Evolutionary conservation across 2,329 filamentous ascomycete species (phyloP).

Genomic region (Trichoderma guizhouense): DNA sequence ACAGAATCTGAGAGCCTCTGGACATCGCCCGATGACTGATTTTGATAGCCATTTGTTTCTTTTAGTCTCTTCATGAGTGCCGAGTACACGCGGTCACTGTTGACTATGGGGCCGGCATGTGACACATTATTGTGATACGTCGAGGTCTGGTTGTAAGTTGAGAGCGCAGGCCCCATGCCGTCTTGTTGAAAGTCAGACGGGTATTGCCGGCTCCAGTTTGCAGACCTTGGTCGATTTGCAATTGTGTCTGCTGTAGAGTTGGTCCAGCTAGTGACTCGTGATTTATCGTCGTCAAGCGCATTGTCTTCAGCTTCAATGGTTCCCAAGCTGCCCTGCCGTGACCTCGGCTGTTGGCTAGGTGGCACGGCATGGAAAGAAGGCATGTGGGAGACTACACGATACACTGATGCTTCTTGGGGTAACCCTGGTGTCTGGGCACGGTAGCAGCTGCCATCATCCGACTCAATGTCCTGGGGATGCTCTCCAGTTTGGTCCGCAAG

Average conservation of each 20-base stretch:
- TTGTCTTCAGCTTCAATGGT: conserved; percentile 42
- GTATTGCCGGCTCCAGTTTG: conserved; percentile 52
- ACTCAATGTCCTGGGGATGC: conserved; percentile 21
- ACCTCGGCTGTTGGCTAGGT: conserved; percentile 46
- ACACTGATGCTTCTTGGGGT: conserved; percentile 44
- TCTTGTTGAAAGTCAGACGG: conserved; percentile 66
- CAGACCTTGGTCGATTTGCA: conserved; percentile 38
- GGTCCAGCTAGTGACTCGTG: conserved; percentile 71
- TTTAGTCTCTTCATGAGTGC: conserved; percentile 58
- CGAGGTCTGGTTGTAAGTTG: not conserved
- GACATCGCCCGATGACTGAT: not conserved
- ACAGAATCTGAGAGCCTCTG: not conserved
- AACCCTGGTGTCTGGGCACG: conserved; percentile 30
- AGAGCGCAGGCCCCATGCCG: conserved; percentile 38
- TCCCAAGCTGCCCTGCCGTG: conserved; percentile 54
- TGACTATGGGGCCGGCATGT: conserved; percentile 34
- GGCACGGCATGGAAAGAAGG: conserved; percentile 49
- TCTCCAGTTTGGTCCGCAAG: conserved; percentile 10
- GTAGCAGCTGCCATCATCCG: conserved; percentile 31
- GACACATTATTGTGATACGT: not conserved
- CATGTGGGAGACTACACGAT: conserved; percentile 46
- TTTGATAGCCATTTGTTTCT: conserved; percentile 33
- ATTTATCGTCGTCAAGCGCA: conserved; percentile 48
- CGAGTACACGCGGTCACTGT: conserved; percentile 60
- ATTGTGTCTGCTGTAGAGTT: conserved; percentile 59